These are phyloP conservation scores for Rhizopogon sp. DNA, from an alignment of 768 basidiomycete genomes.

Conservation along the genomic window DNA sequence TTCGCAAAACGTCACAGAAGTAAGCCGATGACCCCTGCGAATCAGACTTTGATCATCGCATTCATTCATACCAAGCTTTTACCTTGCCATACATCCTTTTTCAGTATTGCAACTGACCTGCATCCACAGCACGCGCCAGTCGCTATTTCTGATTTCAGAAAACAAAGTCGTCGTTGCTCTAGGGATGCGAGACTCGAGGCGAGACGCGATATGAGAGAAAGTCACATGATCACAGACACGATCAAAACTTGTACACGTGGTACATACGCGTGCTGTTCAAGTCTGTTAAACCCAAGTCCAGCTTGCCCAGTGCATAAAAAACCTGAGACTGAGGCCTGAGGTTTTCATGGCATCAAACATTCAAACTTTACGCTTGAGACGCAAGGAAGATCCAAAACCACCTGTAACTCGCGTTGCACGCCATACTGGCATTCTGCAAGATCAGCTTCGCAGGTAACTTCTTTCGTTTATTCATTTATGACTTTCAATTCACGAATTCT, in stretches of 20 bases:
- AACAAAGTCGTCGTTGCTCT: not conserved
- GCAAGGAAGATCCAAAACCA: slow-evolving; percentile 28
- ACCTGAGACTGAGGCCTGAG: not conserved
- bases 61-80: not conserved
- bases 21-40: not conserved
- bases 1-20: not conserved
- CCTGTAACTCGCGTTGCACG: slow-evolving; percentile 29
- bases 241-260: too few species aligned
- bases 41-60: not conserved
- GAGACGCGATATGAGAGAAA: too few species aligned
- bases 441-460: slow-evolving; percentile 68
- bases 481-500: slow-evolving; percentile 5
- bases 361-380: slow-evolving; percentile 48
- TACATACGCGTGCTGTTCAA: too few species aligned
- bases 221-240: too few species aligned
- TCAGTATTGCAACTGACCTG: not conserved
- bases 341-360: slow-evolving; percentile 40
- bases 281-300: too few species aligned
- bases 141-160: not conserved
- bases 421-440: slow-evolving; percentile 72
- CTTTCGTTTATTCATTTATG: not conserved
- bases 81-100: not conserved
- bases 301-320: too few species aligned
- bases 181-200: not conserved
- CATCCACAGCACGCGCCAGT: not conserved